Evolutionary conservation across 768 basidiomycete genomes (phyloP).

Genomic region (Phylloporus rhodoxanthus): DNA sequence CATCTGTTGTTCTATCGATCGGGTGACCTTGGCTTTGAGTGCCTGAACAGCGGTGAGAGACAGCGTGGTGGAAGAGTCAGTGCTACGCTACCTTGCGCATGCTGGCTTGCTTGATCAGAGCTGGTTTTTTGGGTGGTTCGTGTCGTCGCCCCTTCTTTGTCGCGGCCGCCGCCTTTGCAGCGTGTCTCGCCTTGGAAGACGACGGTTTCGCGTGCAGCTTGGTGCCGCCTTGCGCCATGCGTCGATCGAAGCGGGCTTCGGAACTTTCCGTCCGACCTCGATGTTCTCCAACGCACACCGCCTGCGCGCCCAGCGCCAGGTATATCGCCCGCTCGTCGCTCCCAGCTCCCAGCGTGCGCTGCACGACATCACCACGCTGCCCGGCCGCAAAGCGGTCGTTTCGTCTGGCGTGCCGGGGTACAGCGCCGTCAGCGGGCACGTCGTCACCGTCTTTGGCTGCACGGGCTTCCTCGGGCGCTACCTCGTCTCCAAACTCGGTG

Average conservation of each 20-base stretch:
- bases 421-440: slow-evolving; percentile 83
- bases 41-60: slow-evolving; percentile 39
- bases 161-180: slow-evolving; percentile 60
- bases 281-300: slow-evolving; percentile 44
- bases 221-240: slow-evolving; percentile 78
- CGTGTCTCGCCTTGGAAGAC: slow-evolving; percentile 44
- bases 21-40: slow-evolving; percentile 86
- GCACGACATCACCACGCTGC: slow-evolving; percentile 64
- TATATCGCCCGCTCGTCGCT: slow-evolving; percentile 12
- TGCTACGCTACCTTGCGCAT: slow-evolving; percentile 86
- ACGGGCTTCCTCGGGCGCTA: slow-evolving; percentile 95
- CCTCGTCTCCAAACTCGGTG: slow-evolving; percentile 89
- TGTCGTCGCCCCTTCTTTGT: slow-evolving; percentile 75
- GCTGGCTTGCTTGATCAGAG: slow-evolving; percentile 65
- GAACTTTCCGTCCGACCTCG: slow-evolving; percentile 26
- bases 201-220: slow-evolving; percentile 58
- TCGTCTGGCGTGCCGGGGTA: slow-evolving; percentile 77
- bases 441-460: slow-evolving; percentile 94
- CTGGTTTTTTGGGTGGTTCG: slow-evolving; percentile 77
- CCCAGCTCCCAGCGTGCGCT: slow-evolving; percentile 50
- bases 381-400: slow-evolving; percentile 59
- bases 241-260: slow-evolving; percentile 5
- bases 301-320: slow-evolving; percentile 47
- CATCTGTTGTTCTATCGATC: slow-evolving; percentile 89
- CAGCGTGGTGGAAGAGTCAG: background rate